Evolutionary conservation across 2,329 filamentous ascomycete genomes (phyloP).

Genomic region (Pyrenophora seminiperda): DNA sequence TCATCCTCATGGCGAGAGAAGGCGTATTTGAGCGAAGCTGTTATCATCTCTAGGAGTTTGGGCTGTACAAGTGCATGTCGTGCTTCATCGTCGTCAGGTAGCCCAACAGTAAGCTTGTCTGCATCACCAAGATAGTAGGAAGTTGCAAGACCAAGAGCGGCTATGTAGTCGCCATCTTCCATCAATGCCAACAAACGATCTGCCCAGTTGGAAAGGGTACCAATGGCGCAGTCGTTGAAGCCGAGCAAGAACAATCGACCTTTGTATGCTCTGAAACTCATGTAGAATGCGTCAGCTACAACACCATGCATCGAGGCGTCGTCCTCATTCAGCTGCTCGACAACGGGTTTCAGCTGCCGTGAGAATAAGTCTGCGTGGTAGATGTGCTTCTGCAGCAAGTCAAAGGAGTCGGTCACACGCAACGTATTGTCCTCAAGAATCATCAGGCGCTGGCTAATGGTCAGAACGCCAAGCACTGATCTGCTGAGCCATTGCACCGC

Average conservation of each 20-base stretch:
- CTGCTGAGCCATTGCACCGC: slow-evolving; percentile 96
- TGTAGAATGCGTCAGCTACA: slow-evolving; percentile 95
- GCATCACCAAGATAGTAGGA: slow-evolving; percentile 89
- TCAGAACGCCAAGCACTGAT: slow-evolving; percentile 88
- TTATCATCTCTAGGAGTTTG: slow-evolving; percentile 91
- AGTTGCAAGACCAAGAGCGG: slow-evolving; percentile 86
- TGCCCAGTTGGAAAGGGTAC: slow-evolving; percentile 94
- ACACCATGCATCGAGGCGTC: slow-evolving; percentile 92
- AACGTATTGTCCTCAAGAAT: slow-evolving; percentile 86
- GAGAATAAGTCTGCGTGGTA: slow-evolving; percentile 93
- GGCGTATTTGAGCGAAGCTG: slow-evolving; percentile 85
- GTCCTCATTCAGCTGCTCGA: slow-evolving; percentile 86
- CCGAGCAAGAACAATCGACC: slow-evolving; percentile 89
- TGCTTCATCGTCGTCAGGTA: slow-evolving; percentile 79
- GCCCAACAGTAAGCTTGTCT: slow-evolving; percentile 91
- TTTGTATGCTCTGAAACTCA: slow-evolving; percentile 97
- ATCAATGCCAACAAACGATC: slow-evolving; percentile 91
- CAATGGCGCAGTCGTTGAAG: slow-evolving; percentile 91
- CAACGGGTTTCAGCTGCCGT: slow-evolving; percentile 77
- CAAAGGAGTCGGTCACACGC: slow-evolving; percentile 92
- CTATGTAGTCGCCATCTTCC: slow-evolving; percentile 95
- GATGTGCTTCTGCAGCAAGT: slow-evolving; percentile 88
- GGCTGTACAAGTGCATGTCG: slow-evolving; percentile 84
- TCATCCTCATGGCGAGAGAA: slow-evolving; percentile 68
- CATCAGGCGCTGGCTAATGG: slow-evolving; percentile 89